Evolutionary conservation across 495 filamentous ascomycete genomes (phyloP).

Genomic region (Pyrenopolyporus hunteri): DNA sequence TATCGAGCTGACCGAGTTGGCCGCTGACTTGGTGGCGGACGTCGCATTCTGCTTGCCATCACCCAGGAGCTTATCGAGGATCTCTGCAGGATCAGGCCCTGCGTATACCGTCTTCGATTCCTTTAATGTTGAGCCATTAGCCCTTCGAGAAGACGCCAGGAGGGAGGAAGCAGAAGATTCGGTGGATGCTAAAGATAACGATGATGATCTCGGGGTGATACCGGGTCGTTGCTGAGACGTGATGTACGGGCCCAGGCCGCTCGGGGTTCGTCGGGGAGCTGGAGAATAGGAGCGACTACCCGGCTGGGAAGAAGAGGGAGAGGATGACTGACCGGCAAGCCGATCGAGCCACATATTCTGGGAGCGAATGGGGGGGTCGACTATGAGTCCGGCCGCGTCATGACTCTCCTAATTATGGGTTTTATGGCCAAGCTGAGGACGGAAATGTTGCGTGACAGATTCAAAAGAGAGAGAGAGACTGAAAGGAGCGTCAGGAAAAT

Average conservation of each 20-base stretch:
- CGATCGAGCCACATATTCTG: conserved; percentile 85
- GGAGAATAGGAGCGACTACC: conserved; percentile 73
- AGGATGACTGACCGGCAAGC: conserved; percentile 73
- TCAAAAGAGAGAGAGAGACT: neutral
- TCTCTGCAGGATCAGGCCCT: conserved; percentile 72
- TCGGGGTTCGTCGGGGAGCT: conserved; percentile 66
- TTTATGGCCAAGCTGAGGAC: conserved; percentile 4
- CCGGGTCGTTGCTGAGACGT: conserved; percentile 61
- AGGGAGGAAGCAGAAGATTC: conserved; percentile 74
- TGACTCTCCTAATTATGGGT: conserved; percentile 18
- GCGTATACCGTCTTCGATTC: conserved; percentile 59
- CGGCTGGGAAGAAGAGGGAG: conserved; percentile 59
- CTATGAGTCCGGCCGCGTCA: conserved; percentile 28
- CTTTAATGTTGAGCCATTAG: conserved; percentile 71
- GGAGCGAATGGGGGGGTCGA: conserved; percentile 18
- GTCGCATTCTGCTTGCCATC: conserved; percentile 42
- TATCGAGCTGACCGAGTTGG: conserved; percentile 37
- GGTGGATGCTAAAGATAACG: conserved; percentile 69
- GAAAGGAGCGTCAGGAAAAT: neutral
- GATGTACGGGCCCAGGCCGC: conserved; percentile 60
- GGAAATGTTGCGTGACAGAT: neutral
- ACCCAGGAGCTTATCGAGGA: conserved; percentile 75
- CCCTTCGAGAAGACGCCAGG: conserved; percentile 61
- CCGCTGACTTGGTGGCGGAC: conserved; percentile 9
- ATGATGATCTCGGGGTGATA: conserved; percentile 63